These are phyloP conservation scores for Microthlaspi erraticum DNA, from an alignment of 345 rosid species.

Conservation along the genomic window DNA sequence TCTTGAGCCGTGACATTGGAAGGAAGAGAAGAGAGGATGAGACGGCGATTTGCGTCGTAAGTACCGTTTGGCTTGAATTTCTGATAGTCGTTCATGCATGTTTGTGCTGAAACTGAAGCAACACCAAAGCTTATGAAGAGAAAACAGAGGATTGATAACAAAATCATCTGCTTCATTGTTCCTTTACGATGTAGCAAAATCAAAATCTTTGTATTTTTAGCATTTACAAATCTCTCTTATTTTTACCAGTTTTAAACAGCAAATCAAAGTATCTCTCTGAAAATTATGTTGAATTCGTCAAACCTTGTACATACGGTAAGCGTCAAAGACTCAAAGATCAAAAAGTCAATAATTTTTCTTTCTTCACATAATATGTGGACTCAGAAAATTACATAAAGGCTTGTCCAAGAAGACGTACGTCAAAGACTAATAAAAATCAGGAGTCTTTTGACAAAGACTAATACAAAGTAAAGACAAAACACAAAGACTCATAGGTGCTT, in stretches of 20 bases:
- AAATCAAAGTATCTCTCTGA: not conserved
- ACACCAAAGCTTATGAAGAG: not conserved
- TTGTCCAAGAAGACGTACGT: no score
- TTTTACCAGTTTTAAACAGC: not conserved
- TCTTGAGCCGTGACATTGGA: slow-evolving; percentile 20
- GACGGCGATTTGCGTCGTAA: slow-evolving; percentile 32
- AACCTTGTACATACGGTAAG: not conserved
- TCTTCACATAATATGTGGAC: no score
- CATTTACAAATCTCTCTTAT: not conserved
- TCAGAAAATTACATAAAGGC: no score
- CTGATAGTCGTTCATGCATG: not conserved
- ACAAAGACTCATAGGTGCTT: slow-evolving; percentile 23
- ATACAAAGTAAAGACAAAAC: slow-evolving; percentile 3
- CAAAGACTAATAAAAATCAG: not conserved
- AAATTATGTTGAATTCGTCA: not conserved
- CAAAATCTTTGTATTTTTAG: not conserved
- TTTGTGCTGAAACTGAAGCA: slow-evolving; percentile 7
- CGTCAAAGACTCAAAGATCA: no score
- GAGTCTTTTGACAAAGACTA: not conserved
- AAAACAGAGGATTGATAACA: slow-evolving; percentile 1
- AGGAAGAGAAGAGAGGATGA: slow-evolving; percentile 32
- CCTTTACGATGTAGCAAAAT: not conserved
- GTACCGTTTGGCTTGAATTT: slow-evolving; percentile 32
- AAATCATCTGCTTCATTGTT: slow-evolving; percentile 5
- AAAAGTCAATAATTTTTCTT: no score